These are phyloP conservation scores for Chrysanthemum makinoi DNA, from an alignment of 129 eudicot species.

Conservation along the genomic window DNA sequence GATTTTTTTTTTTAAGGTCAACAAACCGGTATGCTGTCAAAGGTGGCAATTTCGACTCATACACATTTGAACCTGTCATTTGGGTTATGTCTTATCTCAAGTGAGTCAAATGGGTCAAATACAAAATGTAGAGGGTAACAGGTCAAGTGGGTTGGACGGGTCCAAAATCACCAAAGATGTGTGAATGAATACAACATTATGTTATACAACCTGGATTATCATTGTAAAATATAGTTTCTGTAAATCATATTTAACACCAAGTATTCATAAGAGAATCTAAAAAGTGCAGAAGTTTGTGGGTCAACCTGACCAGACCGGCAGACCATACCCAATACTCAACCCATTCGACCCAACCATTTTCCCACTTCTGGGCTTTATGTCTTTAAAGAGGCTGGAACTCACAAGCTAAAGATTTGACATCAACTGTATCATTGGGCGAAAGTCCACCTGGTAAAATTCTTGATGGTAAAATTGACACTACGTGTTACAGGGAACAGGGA, in stretches of 20 bases:
- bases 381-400: neutral
- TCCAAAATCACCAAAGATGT: neutral
- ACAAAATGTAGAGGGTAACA: neutral
- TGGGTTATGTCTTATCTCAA: neutral
- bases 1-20: neutral
- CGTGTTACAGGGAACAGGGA: conserved; percentile 76
- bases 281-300: neutral
- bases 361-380: neutral
- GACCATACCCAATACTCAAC: too few species aligned
- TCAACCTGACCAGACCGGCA: too few species aligned
- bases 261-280: too few species aligned
- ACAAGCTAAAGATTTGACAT: neutral
- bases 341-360: neutral
- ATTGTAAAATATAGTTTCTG: neutral
- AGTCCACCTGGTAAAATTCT: neutral
- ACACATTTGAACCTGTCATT: neutral
- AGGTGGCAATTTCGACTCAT: neutral
- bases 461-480: conserved; percentile 6
- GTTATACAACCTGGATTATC: neutral
- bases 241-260: too few species aligned
- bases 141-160: neutral
- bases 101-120: neutral
- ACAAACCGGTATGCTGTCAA: neutral
- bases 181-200: neutral
- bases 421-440: neutral